Percentiles rank a stretch among this genome's conserved stretches.
phyloP scores from a whole-genome alignment of 2,329 filamentous ascomycete species.

The Colletotrichum simmondsii region DNA sequence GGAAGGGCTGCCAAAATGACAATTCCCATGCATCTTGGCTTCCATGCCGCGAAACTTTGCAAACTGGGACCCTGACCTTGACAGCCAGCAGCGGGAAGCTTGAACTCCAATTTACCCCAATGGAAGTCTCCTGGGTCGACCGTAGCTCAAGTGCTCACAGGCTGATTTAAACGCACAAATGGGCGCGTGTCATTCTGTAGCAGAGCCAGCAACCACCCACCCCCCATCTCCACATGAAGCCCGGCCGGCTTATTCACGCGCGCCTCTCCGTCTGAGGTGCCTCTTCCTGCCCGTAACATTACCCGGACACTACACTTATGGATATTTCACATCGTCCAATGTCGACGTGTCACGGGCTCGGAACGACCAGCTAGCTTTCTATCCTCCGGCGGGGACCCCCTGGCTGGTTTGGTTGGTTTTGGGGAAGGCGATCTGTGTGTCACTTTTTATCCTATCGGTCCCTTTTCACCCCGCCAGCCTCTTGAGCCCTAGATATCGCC shows the following conservation, averaged over 20 bases:
- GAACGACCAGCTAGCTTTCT: background rate
- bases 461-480: constrained; percentile 20
- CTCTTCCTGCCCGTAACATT: constrained; percentile 6
- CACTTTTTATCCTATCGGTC: constrained; percentile 24
- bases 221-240: background rate
- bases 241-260: constrained; percentile 1
- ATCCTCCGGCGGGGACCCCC: constrained; percentile 8
- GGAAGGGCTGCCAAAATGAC: background rate
- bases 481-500: background rate
- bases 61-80: background rate
- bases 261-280: background rate
- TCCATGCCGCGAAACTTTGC: constrained; percentile 7
- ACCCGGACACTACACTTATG: constrained; percentile 25
- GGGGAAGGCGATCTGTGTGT: constrained; percentile 21
- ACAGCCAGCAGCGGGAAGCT: background rate
- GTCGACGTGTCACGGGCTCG: background rate
- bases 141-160: background rate
- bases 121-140: constrained; percentile 3
- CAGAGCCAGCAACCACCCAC: background rate
- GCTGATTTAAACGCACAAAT: constrained; percentile 36
- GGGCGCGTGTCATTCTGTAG: constrained; percentile 23
- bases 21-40: background rate
- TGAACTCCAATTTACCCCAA: constrained; percentile 21
- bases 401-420: constrained; percentile 12
- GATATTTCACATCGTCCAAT: constrained; percentile 3